phyloP scores from a whole-genome alignment of 2,329 filamentous ascomycete genomes.

The Fusarium pseudocircinatum region DNA sequence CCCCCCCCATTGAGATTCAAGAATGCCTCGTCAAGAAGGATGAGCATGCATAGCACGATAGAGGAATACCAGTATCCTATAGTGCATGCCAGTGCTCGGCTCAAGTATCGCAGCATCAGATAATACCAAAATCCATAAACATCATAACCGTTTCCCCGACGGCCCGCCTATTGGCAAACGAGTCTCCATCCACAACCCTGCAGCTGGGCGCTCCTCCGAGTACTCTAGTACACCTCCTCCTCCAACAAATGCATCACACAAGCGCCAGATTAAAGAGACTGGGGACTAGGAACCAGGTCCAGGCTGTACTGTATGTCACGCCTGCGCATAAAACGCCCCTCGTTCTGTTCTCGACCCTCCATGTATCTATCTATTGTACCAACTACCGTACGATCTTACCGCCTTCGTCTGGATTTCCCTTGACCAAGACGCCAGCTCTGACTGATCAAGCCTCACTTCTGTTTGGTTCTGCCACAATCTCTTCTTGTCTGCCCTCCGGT shows the following conservation, averaged over 20 bases:
- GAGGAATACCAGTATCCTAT: slow-evolving; percentile 15
- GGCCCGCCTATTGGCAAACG: slow-evolving; percentile 3
- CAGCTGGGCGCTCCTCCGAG: slow-evolving; percentile 4
- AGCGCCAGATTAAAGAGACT: slow-evolving; percentile 33
- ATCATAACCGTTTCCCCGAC: slow-evolving; percentile 23
- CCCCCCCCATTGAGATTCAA: slow-evolving; percentile 16
- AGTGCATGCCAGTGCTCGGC: background rate
- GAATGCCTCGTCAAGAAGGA: slow-evolving; percentile 39
- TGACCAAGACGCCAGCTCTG: slow-evolving; percentile 27
- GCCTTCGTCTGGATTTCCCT: slow-evolving; percentile 33
- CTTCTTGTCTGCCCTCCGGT: slow-evolving; percentile 27
- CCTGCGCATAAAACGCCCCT: slow-evolving; percentile 33
- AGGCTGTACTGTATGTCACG: slow-evolving; percentile 35
- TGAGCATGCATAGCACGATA: slow-evolving; percentile 6
- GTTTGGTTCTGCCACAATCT: slow-evolving; percentile 38
- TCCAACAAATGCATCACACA: slow-evolving; percentile 30
- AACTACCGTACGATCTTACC: slow-evolving; percentile 37
- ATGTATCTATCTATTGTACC: background rate
- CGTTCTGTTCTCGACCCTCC: slow-evolving; percentile 28
- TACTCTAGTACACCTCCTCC: background rate
- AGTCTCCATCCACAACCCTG: slow-evolving; percentile 9
- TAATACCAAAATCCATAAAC: background rate
- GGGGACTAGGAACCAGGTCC: slow-evolving; percentile 14
- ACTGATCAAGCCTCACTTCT: slow-evolving; percentile 37
- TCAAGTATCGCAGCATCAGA: slow-evolving; percentile 17